A percentile compares a stretch with the other conserved stretches of the same genome.
phyloP scores from a whole-genome alignment of 2,329 filamentous ascomycete genomes.

The Cladosporium sp. region DNA sequence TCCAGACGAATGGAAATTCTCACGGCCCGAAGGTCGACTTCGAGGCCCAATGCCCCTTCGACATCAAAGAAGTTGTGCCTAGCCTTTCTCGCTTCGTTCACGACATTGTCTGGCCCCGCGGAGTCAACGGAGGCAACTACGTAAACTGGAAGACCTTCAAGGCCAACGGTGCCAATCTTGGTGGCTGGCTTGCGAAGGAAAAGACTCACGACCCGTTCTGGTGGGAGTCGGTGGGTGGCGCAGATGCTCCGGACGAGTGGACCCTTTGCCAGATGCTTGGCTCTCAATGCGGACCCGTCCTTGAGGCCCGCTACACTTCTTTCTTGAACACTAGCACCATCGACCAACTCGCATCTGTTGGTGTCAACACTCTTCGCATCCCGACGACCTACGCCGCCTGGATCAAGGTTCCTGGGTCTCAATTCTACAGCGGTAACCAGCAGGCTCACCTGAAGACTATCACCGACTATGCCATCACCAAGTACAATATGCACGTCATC shows the following conservation, averaged over 20 bases:
- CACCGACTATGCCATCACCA: conserved; percentile 32
- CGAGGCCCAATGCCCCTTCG: conserved; percentile 3
- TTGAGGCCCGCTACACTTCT: conserved; percentile 15
- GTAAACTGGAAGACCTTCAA: conserved; percentile 20
- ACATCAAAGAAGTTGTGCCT: neutral
- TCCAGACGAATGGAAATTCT: conserved; percentile 3
- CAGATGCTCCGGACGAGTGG: conserved; percentile 30
- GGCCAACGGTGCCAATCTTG: conserved; percentile 25
- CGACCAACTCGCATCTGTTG: conserved; percentile 28
- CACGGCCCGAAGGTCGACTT: conserved; percentile 1
- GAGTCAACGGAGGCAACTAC: conserved; percentile 12
- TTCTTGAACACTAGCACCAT: conserved; percentile 23
- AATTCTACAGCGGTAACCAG: conserved; percentile 32
- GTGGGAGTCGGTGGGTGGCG: conserved; percentile 22
- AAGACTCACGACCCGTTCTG: conserved; percentile 23
- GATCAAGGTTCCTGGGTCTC: conserved; percentile 30
- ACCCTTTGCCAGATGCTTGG: conserved; percentile 28
- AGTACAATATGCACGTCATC: conserved; percentile 33
- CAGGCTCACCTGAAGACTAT: conserved; percentile 26
- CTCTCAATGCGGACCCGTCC: conserved; percentile 14
- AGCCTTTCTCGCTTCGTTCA: neutral
- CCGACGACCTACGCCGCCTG: conserved; percentile 34
- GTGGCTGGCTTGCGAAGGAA: conserved; percentile 32
- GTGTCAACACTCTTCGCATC: conserved; percentile 32
- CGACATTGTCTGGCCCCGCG: conserved; percentile 4